Conservation (phyloP, 192 early-diverging fungal species). For the Entomortierella parvispora region DNA sequence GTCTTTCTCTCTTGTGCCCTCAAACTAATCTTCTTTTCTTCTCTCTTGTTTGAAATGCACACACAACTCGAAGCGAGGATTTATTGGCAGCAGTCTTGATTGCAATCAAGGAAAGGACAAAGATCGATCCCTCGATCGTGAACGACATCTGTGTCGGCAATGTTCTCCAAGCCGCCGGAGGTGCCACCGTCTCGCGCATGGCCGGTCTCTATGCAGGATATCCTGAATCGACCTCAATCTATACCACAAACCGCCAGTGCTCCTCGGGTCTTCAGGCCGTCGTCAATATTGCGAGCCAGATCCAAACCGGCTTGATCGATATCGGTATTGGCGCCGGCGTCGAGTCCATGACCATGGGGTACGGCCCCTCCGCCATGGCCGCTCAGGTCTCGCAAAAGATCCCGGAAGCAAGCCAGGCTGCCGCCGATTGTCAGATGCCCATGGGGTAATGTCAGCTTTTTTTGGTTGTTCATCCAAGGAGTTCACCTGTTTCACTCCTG, state of each 20-base stretch:
- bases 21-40: neutral
- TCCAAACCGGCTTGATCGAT: conserved; percentile 86
- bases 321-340: conserved; percentile 92
- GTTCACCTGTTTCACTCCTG: no score
- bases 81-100: conserved; percentile 81
- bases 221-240: conserved; percentile 78
- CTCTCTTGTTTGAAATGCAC: neutral
- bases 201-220: conserved; percentile 89
- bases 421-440: conserved; percentile 84
- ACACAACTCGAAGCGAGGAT: conserved; percentile 56
- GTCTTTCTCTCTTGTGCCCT: neutral
- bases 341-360: conserved; percentile 91
- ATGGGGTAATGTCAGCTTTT: conserved; percentile 69
- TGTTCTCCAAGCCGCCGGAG: conserved; percentile 86
- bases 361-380: conserved; percentile 80
- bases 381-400: conserved; percentile 77
- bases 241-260: conserved; percentile 95
- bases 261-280: conserved; percentile 89
- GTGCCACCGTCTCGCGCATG: conserved; percentile 87
- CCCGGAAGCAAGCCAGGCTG: conserved; percentile 60
- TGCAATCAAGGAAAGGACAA: conserved; percentile 75
- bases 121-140: conserved; percentile 84
- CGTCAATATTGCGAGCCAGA: conserved; percentile 82
- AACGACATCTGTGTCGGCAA: conserved; percentile 94
- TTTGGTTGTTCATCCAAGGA: neutral